Evolutionary conservation across 2,329 filamentous ascomycete species (phyloP).

Genomic region (Endoconidiophora polonica): DNA sequence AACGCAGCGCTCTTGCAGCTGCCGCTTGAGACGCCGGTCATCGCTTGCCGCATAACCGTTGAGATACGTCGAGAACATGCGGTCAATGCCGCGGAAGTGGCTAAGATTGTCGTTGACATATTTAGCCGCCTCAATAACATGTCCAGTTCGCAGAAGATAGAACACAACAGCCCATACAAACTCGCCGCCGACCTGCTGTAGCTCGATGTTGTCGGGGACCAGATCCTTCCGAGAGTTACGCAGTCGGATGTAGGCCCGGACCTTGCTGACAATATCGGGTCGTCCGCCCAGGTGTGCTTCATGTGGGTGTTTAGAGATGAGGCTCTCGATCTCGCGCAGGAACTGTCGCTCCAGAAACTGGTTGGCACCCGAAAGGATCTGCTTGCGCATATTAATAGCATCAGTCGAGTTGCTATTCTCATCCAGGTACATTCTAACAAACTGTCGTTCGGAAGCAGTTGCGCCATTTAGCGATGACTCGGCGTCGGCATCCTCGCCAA

Average conservation of each 20-base stretch:
- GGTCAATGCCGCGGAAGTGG: constrained; percentile 78
- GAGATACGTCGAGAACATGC: constrained; percentile 78
- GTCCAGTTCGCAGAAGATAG: constrained; percentile 72
- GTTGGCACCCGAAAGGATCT: constrained; percentile 65
- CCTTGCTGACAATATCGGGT: constrained; percentile 75
- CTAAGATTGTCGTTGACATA: constrained; percentile 68
- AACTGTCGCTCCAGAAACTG: constrained; percentile 69
- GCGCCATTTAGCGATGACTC: constrained; percentile 42
- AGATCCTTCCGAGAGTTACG: constrained; percentile 68
- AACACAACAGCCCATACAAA: constrained; percentile 91
- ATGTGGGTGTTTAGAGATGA: constrained; percentile 67
- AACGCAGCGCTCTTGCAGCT: constrained; percentile 73
- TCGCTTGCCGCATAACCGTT: constrained; percentile 62
- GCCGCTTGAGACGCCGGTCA: constrained; percentile 60
- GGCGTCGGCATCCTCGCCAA: constrained; percentile 50
- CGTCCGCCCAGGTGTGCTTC: constrained; percentile 82
- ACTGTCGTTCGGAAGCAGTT: constrained; percentile 59
- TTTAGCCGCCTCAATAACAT: constrained; percentile 65
- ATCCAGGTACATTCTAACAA: constrained; percentile 60
- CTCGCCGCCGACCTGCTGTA: constrained; percentile 66
- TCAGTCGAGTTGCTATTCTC: constrained; percentile 48
- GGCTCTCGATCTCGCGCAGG: constrained; percentile 56
- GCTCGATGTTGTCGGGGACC: constrained; percentile 60
- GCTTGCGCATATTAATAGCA: constrained; percentile 54
- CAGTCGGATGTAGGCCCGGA: constrained; percentile 80